Conservation (phyloP, 2,329 filamentous ascomycete genomes). For the Diaporthe capsici region DNA sequence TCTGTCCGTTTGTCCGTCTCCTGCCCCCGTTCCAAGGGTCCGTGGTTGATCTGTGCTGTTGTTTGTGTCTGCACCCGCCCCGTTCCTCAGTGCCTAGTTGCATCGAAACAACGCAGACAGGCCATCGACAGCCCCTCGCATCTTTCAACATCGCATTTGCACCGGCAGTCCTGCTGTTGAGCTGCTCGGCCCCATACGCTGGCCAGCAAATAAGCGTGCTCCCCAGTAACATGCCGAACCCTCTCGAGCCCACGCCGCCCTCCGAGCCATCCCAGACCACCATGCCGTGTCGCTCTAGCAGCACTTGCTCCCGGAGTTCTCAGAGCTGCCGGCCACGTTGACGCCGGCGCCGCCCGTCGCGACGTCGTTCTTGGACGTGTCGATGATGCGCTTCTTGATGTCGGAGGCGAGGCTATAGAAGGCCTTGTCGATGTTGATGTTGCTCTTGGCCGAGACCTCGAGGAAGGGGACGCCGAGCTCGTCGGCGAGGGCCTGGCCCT, state of each 20-base stretch:
- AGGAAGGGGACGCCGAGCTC: conserved; percentile 98
- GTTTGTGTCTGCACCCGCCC: not conserved
- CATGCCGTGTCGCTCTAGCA: conserved; percentile 67
- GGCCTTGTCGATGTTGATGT: conserved; percentile 99
- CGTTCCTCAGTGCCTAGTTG: not conserved
- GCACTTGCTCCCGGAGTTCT: conserved; percentile 77
- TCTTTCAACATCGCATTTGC: not conserved
- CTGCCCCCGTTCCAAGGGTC: not conserved
- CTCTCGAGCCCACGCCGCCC: not conserved
- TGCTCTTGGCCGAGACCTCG: conserved; percentile 98
- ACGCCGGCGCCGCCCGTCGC: conserved; percentile 69
- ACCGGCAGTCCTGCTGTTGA: not conserved
- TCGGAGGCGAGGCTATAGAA: conserved; percentile 96
- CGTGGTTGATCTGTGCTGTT: conserved; percentile 19
- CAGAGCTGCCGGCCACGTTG: conserved; percentile 76
- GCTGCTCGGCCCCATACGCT: not conserved
- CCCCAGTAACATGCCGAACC: not conserved
- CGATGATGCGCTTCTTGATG: conserved; percentile 98
- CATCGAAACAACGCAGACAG: not conserved
- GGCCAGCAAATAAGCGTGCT: conserved; percentile 2
- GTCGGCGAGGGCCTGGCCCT: conserved; percentile 92
- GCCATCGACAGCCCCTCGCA: not conserved
- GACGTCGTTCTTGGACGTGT: conserved; percentile 85
- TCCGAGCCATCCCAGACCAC: too few species aligned
- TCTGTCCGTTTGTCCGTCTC: not conserved